These are phyloP conservation scores for Vaccinium macrocarpon DNA, from an alignment of 148 eudicot genomes.

Conservation along the genomic window DNA sequence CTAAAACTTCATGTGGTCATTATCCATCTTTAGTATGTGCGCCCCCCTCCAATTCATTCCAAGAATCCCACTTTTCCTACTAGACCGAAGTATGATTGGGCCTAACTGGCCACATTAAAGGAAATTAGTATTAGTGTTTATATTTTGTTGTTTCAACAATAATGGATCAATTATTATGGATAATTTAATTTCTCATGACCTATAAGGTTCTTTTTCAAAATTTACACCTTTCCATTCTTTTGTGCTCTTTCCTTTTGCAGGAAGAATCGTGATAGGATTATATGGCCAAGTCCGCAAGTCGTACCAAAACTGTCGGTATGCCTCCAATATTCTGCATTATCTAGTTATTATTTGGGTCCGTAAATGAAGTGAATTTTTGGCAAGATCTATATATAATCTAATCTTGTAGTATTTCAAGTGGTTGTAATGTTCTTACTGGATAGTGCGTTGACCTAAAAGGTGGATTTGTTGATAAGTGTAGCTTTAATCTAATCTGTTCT, in stretches of 20 bases:
- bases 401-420: not conserved
- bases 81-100: not conserved
- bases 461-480: not conserved
- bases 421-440: not conserved
- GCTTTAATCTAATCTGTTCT: not conserved
- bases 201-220: no score
- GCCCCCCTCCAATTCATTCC: not conserved
- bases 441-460: no score
- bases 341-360: not conserved
- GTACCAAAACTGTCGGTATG: conserved; percentile 90
- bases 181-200: not conserved
- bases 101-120: not conserved
- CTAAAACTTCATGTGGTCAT: not conserved
- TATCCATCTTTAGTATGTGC: not conserved
- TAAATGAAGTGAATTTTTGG: not conserved
- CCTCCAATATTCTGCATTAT: not conserved
- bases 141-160: no score
- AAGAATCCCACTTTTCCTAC: not conserved
- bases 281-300: conserved; percentile 74
- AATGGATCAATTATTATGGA: not conserved
- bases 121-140: not conserved
- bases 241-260: conserved; percentile 38
- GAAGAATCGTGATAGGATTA: conserved; percentile 90
- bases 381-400: not conserved
- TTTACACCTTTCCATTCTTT: conserved; percentile 7